Percentiles rank a stretch among this genome's conserved stretches.
These are phyloP conservation scores for Periconia digitata DNA, from an alignment of 2,329 filamentous ascomycete genomes.

Conservation along the genomic window DNA sequence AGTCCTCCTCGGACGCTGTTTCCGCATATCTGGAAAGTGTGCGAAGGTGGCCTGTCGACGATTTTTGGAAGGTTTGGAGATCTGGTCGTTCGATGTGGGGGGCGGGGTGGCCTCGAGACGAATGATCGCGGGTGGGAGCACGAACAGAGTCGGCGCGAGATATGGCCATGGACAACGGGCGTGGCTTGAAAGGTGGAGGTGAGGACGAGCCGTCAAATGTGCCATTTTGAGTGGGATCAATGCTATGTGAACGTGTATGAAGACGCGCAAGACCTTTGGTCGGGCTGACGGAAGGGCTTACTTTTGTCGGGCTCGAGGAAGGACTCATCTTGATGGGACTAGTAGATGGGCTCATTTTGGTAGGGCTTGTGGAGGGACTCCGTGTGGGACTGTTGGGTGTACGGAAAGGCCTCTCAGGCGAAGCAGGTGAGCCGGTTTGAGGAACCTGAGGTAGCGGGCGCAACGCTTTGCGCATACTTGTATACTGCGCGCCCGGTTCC, in stretches of 20 bases:
- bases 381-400: constrained; percentile 12
- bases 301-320: background rate
- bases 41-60: constrained; percentile 84
- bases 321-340: background rate
- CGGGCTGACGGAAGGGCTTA: background rate
- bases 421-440: constrained; percentile 27
- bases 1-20: constrained; percentile 73
- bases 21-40: constrained; percentile 83
- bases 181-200: constrained; percentile 47
- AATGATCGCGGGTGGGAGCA: constrained; percentile 38
- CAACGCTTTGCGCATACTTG: constrained; percentile 73
- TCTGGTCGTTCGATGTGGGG: constrained; percentile 54
- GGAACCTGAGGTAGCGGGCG: constrained; percentile 53
- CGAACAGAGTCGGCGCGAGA: constrained; percentile 42
- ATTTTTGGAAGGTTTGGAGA: constrained; percentile 79
- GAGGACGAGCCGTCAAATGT: constrained; percentile 53
- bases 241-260: constrained; percentile 44
- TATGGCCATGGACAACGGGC: constrained; percentile 45
- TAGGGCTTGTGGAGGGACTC: constrained; percentile 5
- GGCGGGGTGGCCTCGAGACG: constrained; percentile 27
- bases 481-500: constrained; percentile 67
- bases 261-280: constrained; percentile 17
- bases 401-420: constrained; percentile 28
- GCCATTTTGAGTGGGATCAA: constrained; percentile 35
- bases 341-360: constrained; percentile 5